Evolutionary conservation across 1,284 basidiomycete genomes (phyloP).

Genomic region (Chondrostereum purpureum): DNA sequence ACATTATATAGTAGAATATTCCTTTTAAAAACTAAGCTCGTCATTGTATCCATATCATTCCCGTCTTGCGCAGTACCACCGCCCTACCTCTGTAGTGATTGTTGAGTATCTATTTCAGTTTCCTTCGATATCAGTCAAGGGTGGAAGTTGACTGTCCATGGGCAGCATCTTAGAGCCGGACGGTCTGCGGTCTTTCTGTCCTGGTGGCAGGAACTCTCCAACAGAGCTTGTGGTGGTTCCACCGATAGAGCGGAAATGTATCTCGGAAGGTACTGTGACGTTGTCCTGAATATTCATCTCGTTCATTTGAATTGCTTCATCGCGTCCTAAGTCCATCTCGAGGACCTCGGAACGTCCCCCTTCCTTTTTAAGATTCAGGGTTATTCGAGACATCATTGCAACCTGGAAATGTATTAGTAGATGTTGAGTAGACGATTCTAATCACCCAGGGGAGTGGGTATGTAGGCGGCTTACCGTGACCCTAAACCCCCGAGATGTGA

Average conservation of each 20-base stretch:
- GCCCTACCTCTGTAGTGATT: too few species aligned
- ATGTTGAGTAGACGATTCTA: not conserved
- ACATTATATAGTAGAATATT: too few species aligned
- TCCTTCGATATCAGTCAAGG: too few species aligned
- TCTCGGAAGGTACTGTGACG: not conserved
- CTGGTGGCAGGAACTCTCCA: not conserved
- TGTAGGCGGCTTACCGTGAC: not conserved
- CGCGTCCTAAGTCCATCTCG: too few species aligned
- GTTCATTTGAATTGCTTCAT: too few species aligned
- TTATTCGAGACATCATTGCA: conserved; percentile 42
- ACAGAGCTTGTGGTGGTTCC: not conserved
- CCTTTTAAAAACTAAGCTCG: too few species aligned
- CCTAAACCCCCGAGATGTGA: not conserved
- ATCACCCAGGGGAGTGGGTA: not conserved
- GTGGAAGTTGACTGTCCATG: not conserved
- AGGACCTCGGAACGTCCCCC: not conserved
- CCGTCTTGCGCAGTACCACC: too few species aligned
- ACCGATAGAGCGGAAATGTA: not conserved
- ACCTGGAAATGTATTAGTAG: conserved; percentile 26
- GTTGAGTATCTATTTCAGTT: too few species aligned
- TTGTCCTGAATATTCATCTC: not conserved
- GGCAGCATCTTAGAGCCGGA: not conserved
- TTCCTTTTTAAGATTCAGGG: conserved; percentile 29
- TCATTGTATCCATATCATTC: too few species aligned
- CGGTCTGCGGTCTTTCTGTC: not conserved